Percentiles rank a stretch among this genome's conserved stretches.
Evolutionary conservation across 2,329 filamentous ascomycete genomes (phyloP).

Genomic region (Fusarium poae): DNA sequence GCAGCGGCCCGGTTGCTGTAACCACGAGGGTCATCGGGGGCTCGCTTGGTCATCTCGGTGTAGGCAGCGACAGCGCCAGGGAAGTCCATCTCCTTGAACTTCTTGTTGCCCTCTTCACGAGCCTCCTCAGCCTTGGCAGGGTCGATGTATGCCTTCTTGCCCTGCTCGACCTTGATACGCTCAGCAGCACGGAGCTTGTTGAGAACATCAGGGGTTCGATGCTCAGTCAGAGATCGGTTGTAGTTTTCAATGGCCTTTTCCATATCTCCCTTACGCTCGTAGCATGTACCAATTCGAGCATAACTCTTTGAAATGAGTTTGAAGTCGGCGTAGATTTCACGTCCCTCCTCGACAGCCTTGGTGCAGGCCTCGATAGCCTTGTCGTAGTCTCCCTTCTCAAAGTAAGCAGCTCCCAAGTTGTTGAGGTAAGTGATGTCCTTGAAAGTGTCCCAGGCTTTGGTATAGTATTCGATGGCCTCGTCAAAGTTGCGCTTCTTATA

Average conservation of each 20-base stretch:
- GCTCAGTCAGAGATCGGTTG: conserved; percentile 93
- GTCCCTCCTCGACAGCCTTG: conserved; percentile 90
- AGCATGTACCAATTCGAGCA: conserved; percentile 91
- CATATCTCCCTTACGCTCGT: conserved; percentile 90
- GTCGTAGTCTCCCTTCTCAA: conserved; percentile 95
- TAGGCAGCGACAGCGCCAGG: conserved; percentile 95
- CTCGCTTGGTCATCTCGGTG: conserved; percentile 95
- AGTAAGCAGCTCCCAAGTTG: conserved; percentile 93
- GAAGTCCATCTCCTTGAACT: conserved; percentile 98
- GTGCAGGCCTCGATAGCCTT: conserved; percentile 88
- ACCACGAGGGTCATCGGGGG: conserved; percentile 90
- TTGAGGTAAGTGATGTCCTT: conserved; percentile 99
- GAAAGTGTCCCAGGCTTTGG: conserved; percentile 91
- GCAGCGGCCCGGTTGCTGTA: conserved; percentile 98
- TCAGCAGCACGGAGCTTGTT: conserved; percentile 92
- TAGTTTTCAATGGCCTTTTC: conserved; percentile 87
- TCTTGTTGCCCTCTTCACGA: conserved; percentile 92
- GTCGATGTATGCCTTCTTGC: conserved; percentile 86
- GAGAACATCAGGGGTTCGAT: conserved; percentile 93
- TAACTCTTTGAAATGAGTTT: conserved; percentile 99
- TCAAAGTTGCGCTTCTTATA: conserved; percentile 99
- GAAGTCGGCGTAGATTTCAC: conserved; percentile 92
- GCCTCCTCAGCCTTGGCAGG: conserved; percentile 95
- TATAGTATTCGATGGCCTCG: conserved; percentile 92
- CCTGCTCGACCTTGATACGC: conserved; percentile 82